phyloP scores from a whole-genome alignment of 2,329 filamentous ascomycete species.

The Pyricularia grisea region DNA sequence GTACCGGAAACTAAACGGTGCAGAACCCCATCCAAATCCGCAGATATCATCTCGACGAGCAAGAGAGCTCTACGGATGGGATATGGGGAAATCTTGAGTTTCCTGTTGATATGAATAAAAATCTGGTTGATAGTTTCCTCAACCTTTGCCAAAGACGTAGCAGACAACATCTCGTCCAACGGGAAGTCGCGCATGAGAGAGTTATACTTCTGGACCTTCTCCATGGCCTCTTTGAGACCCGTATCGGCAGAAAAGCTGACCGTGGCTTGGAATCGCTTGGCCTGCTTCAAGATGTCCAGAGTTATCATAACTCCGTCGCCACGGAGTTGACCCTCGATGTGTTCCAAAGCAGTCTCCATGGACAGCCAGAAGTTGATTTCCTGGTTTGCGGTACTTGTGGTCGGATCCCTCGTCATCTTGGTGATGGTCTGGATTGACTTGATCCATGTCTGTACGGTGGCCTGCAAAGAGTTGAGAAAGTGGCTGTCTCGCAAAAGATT shows the following conservation, averaged over 20 bases:
- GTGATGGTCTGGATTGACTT: slow-evolving; percentile 96
- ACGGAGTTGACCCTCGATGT: slow-evolving; percentile 79
- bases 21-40: slow-evolving; percentile 78
- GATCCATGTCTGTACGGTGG: slow-evolving; percentile 95
- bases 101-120: slow-evolving; percentile 94
- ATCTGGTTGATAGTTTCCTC: slow-evolving; percentile 84
- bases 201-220: slow-evolving; percentile 97
- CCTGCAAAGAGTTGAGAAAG: slow-evolving; percentile 89
- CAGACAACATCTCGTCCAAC: slow-evolving; percentile 85
- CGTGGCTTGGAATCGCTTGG: slow-evolving; percentile 95
- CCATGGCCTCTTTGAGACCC: slow-evolving; percentile 88
- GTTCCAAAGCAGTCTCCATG: slow-evolving; percentile 88
- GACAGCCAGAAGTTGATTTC: slow-evolving; percentile 99
- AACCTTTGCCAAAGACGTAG: slow-evolving; percentile 79
- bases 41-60: slow-evolving; percentile 94
- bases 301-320: slow-evolving; percentile 87
- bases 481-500: slow-evolving; percentile 76
- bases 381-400: slow-evolving; percentile 72
- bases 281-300: slow-evolving; percentile 89
- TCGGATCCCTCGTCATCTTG: slow-evolving; percentile 80
- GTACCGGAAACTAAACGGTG: slow-evolving; percentile 79
- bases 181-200: slow-evolving; percentile 98
- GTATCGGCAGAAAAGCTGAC: slow-evolving; percentile 96
- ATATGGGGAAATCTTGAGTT: slow-evolving; percentile 91
- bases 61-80: slow-evolving; percentile 84